Evolutionary conservation across 192 early-diverging fungal genomes (phyloP).

Genomic region (Podila horticola): DNA sequence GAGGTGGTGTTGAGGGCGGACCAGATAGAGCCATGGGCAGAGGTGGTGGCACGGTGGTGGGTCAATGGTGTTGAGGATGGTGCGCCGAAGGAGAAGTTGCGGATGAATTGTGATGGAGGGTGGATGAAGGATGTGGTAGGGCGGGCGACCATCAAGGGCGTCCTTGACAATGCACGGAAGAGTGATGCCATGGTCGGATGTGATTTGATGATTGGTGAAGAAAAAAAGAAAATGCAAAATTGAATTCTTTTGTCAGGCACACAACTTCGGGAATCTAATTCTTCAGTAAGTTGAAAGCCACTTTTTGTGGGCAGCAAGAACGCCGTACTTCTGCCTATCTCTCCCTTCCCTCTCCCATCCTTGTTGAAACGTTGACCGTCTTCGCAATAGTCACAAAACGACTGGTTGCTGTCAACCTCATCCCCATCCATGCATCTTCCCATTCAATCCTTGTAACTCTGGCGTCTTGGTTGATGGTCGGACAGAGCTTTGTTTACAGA

Average conservation of each 20-base stretch:
- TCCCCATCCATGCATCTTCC: neutral
- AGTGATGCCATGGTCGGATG: constrained; percentile 38
- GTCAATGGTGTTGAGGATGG: constrained; percentile 1
- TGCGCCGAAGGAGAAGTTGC: constrained; percentile 36
- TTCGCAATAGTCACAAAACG: too few relatives aligned
- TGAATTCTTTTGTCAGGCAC: constrained; percentile 2
- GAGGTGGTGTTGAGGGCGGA: constrained; percentile 21
- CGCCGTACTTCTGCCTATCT: too few relatives aligned
- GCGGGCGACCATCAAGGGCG: constrained; percentile 15
- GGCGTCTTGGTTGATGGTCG: too few relatives aligned
- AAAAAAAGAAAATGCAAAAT: neutral
- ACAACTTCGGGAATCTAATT: too few relatives aligned
- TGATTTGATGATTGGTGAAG: neutral
- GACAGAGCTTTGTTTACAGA: neutral
- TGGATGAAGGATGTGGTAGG: neutral
- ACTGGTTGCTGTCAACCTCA: neutral
- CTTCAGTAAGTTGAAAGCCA: too few relatives aligned
- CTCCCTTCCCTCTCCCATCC: too few relatives aligned
- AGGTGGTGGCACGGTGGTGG: neutral
- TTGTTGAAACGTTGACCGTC: too few relatives aligned
- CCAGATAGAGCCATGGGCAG: neutral
- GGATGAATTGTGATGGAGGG: constrained; percentile 28
- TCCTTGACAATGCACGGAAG: constrained; percentile 46
- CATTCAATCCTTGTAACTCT: neutral
- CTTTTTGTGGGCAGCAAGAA: too few relatives aligned